Conservation (phyloP, 2,329 filamentous ascomycete species). For the Stemphylium vesicarium region DNA sequence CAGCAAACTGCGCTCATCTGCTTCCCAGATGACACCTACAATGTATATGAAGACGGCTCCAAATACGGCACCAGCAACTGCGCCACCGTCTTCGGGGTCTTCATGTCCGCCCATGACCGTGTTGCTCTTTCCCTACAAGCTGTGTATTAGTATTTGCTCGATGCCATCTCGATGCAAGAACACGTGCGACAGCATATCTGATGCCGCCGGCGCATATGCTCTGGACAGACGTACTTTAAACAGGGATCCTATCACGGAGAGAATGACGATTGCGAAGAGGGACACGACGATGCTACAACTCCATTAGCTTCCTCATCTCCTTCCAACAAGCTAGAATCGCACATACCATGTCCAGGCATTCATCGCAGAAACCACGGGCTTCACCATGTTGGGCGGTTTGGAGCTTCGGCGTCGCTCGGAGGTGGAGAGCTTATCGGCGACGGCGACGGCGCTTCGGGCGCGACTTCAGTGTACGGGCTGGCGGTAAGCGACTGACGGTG, state of each 20-base stretch:
- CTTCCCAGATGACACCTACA: constrained; percentile 64
- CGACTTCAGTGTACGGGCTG: not conserved
- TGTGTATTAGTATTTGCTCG: constrained; percentile 25
- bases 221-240: constrained; percentile 65
- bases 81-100: constrained; percentile 72
- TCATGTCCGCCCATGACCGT: constrained; percentile 79
- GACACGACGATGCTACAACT: constrained; percentile 55
- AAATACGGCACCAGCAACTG: constrained; percentile 85
- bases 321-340: not conserved
- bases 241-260: constrained; percentile 70
- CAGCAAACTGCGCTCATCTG: not conserved
- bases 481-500: not conserved
- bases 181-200: not conserved
- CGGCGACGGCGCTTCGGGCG: constrained; percentile 15
- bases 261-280: constrained; percentile 68
- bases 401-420: constrained; percentile 12
- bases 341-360: constrained; percentile 95
- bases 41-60: constrained; percentile 86
- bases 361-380: constrained; percentile 88
- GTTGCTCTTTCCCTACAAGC: constrained; percentile 69
- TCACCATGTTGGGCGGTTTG: constrained; percentile 74
- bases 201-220: not conserved
- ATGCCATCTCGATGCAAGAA: not conserved
- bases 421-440: constrained; percentile 19
- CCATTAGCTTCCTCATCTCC: constrained; percentile 21